A percentile compares a stretch with the other conserved stretches of the same genome.
Evolutionary conservation across 2,329 filamentous ascomycete genomes (phyloP).

Genomic region (Cordyceps fumosorosea): DNA sequence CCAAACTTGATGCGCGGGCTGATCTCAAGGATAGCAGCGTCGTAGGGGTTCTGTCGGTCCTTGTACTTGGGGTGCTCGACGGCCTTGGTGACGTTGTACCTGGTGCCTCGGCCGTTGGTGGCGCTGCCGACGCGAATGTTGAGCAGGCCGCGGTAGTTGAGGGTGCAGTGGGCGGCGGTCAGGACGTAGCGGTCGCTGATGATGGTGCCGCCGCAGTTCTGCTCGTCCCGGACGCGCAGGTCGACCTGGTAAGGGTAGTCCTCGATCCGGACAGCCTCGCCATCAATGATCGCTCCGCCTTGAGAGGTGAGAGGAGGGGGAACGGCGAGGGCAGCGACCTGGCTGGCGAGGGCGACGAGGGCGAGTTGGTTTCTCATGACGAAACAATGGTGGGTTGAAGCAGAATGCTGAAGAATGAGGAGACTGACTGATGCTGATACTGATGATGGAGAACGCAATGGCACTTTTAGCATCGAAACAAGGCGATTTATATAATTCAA

Average conservation of each 20-base stretch:
- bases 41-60: not conserved
- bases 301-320: not conserved
- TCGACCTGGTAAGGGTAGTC: constrained; percentile 5
- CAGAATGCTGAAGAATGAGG: not conserved
- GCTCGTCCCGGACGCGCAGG: not conserved
- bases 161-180: not conserved
- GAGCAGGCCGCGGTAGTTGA: not conserved
- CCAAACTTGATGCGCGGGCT: not conserved
- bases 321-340: not conserved
- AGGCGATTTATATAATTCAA: not conserved
- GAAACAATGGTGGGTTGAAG: not conserved
- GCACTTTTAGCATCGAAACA: not conserved
- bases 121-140: not conserved
- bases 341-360: not conserved
- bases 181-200: not conserved
- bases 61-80: not conserved
- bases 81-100: not conserved
- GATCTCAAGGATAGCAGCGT: not conserved
- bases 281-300: not conserved
- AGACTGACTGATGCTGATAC: not conserved
- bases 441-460: not conserved
- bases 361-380: constrained; percentile 1
- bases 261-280: not conserved
- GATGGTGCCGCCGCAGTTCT: constrained; percentile 3
- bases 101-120: not conserved